Conservation (phyloP, 1,284 basidiomycete species). For the Tremellales sp. region DNA sequence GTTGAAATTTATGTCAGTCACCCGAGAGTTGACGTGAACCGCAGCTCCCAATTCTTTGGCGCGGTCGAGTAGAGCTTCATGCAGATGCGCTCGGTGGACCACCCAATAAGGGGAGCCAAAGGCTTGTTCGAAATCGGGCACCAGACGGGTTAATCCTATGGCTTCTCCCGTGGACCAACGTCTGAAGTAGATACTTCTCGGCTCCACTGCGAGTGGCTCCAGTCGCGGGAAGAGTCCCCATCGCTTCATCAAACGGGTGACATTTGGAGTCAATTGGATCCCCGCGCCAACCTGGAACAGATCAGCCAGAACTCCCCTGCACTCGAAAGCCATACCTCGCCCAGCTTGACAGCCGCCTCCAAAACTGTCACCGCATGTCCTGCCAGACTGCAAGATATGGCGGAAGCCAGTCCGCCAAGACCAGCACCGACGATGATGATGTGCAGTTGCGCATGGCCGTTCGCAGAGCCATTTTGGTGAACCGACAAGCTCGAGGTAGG, state of each 20-base stretch:
- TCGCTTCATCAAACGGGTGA: constrained; percentile 53
- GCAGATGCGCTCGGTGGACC: constrained; percentile 60
- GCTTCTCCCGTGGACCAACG: constrained; percentile 55
- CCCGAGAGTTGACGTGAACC: constrained; percentile 51
- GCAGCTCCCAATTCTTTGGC: constrained; percentile 52
- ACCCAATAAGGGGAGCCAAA: constrained; percentile 57
- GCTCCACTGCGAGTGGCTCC: constrained; percentile 50
- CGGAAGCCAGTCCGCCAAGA: constrained; percentile 56
- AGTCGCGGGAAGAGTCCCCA: constrained; percentile 56
- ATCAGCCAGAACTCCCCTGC: constrained; percentile 55
- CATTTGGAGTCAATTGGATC: constrained; percentile 55
- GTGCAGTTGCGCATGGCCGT: constrained; percentile 40
- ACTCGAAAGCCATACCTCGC: constrained; percentile 57
- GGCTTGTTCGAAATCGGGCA: constrained; percentile 48
- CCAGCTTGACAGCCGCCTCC: constrained; percentile 54
- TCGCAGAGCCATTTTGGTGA: too few relatives aligned
- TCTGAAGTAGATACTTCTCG: constrained; percentile 51
- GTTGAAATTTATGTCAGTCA: constrained; percentile 51
- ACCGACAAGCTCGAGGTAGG: too few relatives aligned
- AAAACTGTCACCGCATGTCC: constrained; percentile 58
- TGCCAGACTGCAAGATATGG: constrained; percentile 52
- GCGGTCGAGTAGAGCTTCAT: constrained; percentile 55
- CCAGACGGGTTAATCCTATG: constrained; percentile 53
- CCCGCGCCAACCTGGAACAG: constrained; percentile 54
- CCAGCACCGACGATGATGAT: constrained; percentile 54